Conservation (phyloP, 495 filamentous ascomycete genomes). For the Trichocladium antarcticum region DNA sequence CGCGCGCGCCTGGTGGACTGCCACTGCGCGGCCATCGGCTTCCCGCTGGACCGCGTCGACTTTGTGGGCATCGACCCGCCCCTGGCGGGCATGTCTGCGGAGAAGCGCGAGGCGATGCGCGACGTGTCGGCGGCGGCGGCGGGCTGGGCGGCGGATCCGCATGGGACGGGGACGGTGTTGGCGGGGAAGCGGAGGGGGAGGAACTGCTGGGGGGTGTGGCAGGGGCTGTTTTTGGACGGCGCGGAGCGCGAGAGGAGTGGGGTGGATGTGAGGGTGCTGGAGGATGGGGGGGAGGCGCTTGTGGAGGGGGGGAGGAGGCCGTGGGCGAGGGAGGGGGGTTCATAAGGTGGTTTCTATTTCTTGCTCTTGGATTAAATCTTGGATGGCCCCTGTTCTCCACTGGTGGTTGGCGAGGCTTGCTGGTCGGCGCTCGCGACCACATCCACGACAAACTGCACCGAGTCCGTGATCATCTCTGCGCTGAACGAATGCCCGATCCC, state of each 20-base stretch:
- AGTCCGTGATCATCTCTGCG: conserved; percentile 58
- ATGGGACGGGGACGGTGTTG: conserved; percentile 36
- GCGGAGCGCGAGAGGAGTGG: conserved; percentile 29
- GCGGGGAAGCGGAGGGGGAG: conserved; percentile 38
- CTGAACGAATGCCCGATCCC: conserved; percentile 65
- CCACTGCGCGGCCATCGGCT: conserved; percentile 55
- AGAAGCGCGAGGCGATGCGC: conserved; percentile 28
- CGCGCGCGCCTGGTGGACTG: conserved; percentile 50
- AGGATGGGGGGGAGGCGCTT: conserved; percentile 26
- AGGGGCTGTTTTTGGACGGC: conserved; percentile 29
- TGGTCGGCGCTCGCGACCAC: conserved; percentile 25
- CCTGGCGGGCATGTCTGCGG: conserved; percentile 6
- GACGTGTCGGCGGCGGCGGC: conserved; percentile 32
- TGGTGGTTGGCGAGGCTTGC: background rate
- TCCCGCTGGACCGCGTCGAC: conserved; percentile 35
- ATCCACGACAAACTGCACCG: conserved; percentile 52
- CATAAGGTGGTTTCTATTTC: background rate
- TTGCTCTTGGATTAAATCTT: conserved; percentile 14
- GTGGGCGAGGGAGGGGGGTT: conserved; percentile 17
- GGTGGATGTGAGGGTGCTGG: conserved; percentile 18
- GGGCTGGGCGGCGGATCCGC: conserved; percentile 42
- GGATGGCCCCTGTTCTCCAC: conserved; percentile 3
- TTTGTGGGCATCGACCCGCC: conserved; percentile 65
- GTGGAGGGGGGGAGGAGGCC: conserved; percentile 24
- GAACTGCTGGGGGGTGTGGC: conserved; percentile 37